Percentiles rank a stretch among this genome's conserved stretches.
These are phyloP conservation scores for Podila clonocystis DNA, from an alignment of 192 early-diverging fungal species.

Conservation along the genomic window DNA sequence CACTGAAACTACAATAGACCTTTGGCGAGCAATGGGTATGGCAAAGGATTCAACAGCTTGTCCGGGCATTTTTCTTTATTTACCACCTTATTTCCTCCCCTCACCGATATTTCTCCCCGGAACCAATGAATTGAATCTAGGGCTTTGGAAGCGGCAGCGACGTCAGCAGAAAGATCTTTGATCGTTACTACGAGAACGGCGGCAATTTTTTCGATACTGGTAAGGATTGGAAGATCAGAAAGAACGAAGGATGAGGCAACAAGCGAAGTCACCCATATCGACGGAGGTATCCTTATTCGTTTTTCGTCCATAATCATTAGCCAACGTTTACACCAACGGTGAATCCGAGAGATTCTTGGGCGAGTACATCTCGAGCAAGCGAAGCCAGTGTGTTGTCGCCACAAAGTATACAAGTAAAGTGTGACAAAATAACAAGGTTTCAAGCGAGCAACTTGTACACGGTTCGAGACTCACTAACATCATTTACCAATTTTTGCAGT, in stretches of 20 bases:
- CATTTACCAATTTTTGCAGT: background rate
- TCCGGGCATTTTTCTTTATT: background rate
- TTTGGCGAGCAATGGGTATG: conserved; percentile 52
- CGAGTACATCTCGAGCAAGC: conserved; percentile 59
- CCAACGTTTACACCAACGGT: conserved; percentile 66
- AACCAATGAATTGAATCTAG: conserved; percentile 3
- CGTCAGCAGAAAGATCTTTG: conserved; percentile 54
- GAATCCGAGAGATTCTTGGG: conserved; percentile 66
- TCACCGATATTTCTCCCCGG: background rate
- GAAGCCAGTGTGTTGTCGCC: conserved; percentile 65
- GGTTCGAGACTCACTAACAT: too few species aligned
- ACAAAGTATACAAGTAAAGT: conserved; percentile 60
- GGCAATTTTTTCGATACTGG: conserved; percentile 62
- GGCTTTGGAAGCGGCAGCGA: conserved; percentile 56
- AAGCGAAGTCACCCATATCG: background rate
- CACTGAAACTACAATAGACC: conserved; percentile 27
- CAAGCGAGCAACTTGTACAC: too few species aligned
- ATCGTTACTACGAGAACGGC: conserved; percentile 55
- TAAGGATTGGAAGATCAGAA: background rate
- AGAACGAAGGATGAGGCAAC: background rate
- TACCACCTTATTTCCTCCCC: too few species aligned
- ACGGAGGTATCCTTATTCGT: background rate
- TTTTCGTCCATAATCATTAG: conserved; percentile 6
- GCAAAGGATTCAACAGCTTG: background rate
- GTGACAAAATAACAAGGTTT: too few species aligned